Evolutionary conservation across 2,329 filamentous ascomycete species (phyloP), one percentile per base, ranked within the genome.

Genomic region (Berkeleyomyces basicola): DNA sequence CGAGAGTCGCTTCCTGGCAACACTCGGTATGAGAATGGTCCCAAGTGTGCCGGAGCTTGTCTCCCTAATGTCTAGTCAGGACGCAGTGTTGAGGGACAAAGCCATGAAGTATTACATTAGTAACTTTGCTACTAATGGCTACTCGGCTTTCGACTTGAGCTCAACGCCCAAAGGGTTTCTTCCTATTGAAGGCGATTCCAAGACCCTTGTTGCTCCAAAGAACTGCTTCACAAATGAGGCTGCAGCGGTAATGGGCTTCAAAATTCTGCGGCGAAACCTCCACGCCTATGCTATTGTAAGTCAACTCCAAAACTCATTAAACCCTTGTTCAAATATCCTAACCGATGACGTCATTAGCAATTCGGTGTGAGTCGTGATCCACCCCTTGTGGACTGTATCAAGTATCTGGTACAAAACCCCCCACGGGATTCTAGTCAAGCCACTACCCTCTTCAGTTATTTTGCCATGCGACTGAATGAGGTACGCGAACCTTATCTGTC

Each of bases 361-460:
- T 90, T 99, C 68, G 91, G 90, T 0, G 90, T 99, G 4, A 80
- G 81, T n/a, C 75, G 81, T 61, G 85, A 99, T 71, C 93, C 95
- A 0, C 82, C 85, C 0, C 87, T 97, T 65, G 77, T 78, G 1
- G 82, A 86, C 36, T 96, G 90, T 69, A 82, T 95, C 10, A 84
- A 86, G 47, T 80, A 82, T 36, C 76, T 99, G 47, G 75, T 92
- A 37, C 79, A 80, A 39, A 82, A 80, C 2, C 90, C 91, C 40
- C 92, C 93, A 0, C 78, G 78, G 63, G 84, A 80, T 46, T 78
- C 80, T 31, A 73, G 76, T 6, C 82, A 86, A 64, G 93, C 92
- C 0, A 79, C 82, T 47, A 78, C 79, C 2, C 72, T 95, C 4
- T 99, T 96, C 69, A 79, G 82, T 49, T 99, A 99, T 71, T 87